Percentiles rank a stretch among this genome's conserved stretches.
Conservation (phyloP, 2,329 filamentous ascomycete species). For the Colletotrichum cordylinicola region DNA sequence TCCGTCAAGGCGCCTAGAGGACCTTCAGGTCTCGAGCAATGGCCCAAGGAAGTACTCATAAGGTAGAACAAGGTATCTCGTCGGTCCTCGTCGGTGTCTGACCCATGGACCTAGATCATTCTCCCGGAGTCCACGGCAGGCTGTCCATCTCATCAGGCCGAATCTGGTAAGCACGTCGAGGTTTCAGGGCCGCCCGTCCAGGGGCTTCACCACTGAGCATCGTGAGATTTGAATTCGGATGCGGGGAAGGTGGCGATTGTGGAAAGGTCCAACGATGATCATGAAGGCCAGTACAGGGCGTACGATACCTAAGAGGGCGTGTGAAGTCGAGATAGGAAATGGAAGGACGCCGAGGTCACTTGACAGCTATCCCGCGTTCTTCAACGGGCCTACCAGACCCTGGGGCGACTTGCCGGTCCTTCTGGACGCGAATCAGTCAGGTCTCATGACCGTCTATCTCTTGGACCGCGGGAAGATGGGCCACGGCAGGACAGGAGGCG, state of each 20-base stretch:
- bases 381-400: not conserved
- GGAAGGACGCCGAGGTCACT: constrained; percentile 10
- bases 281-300: not conserved
- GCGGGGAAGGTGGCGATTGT: constrained; percentile 21
- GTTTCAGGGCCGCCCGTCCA: not conserved
- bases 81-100: not conserved
- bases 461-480: not conserved
- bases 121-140: constrained; percentile 4
- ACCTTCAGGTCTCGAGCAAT: too few relatives aligned
- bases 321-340: constrained; percentile 9
- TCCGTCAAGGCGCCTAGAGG: not conserved
- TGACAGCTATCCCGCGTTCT: not conserved
- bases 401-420: not conserved
- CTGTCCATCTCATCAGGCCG: not conserved
- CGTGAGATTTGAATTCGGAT: not conserved
- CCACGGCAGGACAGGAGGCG: not conserved
- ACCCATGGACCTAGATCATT: not conserved
- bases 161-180: not conserved
- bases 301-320: not conserved
- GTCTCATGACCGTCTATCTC: constrained; percentile 4
- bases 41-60: not conserved
- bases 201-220: constrained; percentile 13
- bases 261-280: constrained; percentile 8
- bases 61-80: not conserved
- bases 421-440: not conserved